Conservation (phyloP, 2,329 filamentous ascomycete species). For the Diplodia corticola region DNA sequence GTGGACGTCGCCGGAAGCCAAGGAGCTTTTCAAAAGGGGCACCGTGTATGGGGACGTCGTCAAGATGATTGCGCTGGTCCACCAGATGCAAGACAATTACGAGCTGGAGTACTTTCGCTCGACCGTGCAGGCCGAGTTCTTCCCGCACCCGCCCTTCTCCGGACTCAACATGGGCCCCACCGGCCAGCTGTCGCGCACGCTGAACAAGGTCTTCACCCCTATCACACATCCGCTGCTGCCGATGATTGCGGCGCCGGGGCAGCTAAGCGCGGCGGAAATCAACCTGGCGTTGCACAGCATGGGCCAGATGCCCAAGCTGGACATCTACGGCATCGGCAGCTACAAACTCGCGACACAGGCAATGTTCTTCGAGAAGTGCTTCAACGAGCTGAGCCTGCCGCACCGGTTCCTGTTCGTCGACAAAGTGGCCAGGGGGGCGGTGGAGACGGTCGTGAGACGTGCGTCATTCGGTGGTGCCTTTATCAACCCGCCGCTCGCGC, state of each 20-base stretch:
- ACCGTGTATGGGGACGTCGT: slow-evolving; percentile 78
- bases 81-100: slow-evolving; percentile 81
- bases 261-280: slow-evolving; percentile 82
- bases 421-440: slow-evolving; percentile 51
- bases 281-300: slow-evolving; percentile 76
- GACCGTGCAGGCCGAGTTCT: slow-evolving; percentile 67
- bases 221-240: slow-evolving; percentile 84
- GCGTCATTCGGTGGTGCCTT: slow-evolving; percentile 80
- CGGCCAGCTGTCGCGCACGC: slow-evolving; percentile 79
- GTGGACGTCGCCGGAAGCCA: slow-evolving; percentile 74
- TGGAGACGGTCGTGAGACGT: slow-evolving; percentile 69
- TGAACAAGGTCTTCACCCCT: slow-evolving; percentile 84
- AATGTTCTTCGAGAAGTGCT: slow-evolving; percentile 74
- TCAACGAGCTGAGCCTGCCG: slow-evolving; percentile 71
- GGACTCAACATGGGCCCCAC: slow-evolving; percentile 84
- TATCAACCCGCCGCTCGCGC: slow-evolving; percentile 69
- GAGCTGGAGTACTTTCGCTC: slow-evolving; percentile 88
- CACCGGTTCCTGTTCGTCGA: slow-evolving; percentile 78
- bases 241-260: slow-evolving; percentile 80
- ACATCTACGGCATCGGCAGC: slow-evolving; percentile 77
- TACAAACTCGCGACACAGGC: slow-evolving; percentile 64
- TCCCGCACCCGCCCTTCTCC: slow-evolving; percentile 69
- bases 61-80: slow-evolving; percentile 87
- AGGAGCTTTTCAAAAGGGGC: slow-evolving; percentile 70
- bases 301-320: slow-evolving; percentile 76